Conservation (phyloP, 345 rosid species). For the Acer campestre region DNA sequence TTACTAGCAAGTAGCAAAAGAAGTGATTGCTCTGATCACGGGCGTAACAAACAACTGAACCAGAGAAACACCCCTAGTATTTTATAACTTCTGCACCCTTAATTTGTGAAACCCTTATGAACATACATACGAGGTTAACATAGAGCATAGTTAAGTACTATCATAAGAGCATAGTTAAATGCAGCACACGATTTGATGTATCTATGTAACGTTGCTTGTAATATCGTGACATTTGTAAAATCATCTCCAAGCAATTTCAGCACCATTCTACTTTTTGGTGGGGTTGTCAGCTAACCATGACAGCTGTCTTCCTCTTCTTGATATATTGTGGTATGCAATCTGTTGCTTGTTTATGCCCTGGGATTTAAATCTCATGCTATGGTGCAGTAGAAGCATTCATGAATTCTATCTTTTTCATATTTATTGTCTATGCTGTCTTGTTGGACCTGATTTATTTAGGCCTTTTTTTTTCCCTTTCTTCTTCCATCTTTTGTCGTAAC, state of each 20-base stretch:
- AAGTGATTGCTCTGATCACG: neutral
- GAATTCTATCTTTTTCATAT: too few species aligned
- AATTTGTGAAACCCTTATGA: neutral
- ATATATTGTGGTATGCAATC: too few species aligned
- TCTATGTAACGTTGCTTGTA: neutral
- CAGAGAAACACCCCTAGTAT: neutral
- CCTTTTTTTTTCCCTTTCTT: neutral
- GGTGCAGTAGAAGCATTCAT: too few species aligned
- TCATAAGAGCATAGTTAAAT: neutral
- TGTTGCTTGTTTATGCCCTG: too few species aligned
- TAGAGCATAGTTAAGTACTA: neutral
- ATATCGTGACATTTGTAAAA: neutral
- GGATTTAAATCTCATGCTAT: too few species aligned
- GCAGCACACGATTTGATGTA: neutral
- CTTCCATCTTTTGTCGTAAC: neutral
- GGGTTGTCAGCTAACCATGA: too few species aligned
- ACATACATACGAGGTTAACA: neutral
- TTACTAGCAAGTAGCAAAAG: neutral
- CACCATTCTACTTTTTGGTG: too few species aligned
- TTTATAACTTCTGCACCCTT: neutral
- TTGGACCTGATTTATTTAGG: neutral
- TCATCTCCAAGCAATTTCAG: too few species aligned
- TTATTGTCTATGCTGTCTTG: neutral
- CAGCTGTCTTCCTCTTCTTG: too few species aligned
- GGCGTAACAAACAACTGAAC: neutral